Conservation (phyloP, 495 filamentous ascomycete species). For the Diplogelasinospora grovesii region DNA sequence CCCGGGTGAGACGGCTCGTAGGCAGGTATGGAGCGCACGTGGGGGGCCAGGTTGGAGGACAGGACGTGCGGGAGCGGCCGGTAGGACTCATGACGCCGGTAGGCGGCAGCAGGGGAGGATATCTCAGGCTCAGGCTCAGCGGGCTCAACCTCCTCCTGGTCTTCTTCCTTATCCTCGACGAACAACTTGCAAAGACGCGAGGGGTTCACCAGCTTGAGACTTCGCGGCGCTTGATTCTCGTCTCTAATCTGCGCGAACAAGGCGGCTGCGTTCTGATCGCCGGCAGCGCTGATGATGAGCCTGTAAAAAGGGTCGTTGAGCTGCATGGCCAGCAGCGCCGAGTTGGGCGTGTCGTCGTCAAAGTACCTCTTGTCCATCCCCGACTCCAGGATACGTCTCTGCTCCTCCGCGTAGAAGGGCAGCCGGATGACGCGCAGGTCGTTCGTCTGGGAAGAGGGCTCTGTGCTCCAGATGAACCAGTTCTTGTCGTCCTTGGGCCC, state of each 20-base stretch:
- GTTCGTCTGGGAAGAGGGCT: not conserved
- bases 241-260: not conserved
- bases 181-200: not conserved
- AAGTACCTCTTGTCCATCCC: not conserved
- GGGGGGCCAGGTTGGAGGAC: no score
- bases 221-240: not conserved
- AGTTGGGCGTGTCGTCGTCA: slow-evolving; percentile 9
- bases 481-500: not conserved
- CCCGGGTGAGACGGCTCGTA: not conserved
- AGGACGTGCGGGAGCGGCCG: no score
- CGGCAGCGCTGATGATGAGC: not conserved
- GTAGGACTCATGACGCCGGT: no score
- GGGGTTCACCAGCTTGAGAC: not conserved
- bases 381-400: not conserved
- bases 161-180: not conserved
- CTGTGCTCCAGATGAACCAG: not conserved
- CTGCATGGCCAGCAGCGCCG: slow-evolving; percentile 25
- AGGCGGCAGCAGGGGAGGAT: no score
- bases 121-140: no score
- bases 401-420: not conserved
- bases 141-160: not conserved
- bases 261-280: not conserved
- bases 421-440: not conserved
- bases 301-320: slow-evolving; percentile 15
- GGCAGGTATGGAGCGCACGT: not conserved